Evolutionary conservation across 805 yeast species (phyloP).

Genomic region (Candida mattraensis): DNA sequence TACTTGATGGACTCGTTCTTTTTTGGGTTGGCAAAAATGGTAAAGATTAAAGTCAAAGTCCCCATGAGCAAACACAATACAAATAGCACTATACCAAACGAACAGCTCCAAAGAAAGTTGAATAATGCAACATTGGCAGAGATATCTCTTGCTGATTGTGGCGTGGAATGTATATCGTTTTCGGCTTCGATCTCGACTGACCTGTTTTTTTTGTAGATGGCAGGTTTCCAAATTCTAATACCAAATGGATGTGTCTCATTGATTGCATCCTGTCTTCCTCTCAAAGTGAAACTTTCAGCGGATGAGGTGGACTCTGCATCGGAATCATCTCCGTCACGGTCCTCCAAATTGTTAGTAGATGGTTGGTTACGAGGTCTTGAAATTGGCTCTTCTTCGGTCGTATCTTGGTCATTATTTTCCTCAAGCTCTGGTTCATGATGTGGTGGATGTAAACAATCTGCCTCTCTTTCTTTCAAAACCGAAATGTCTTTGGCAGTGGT

Average conservation of each 20-base stretch:
- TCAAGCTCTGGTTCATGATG: slow-evolving; percentile 16
- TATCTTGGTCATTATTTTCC: slow-evolving; percentile 12
- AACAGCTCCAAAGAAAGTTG: slow-evolving; percentile 69
- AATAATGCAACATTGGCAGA: slow-evolving; percentile 63
- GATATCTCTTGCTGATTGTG: slow-evolving; percentile 48
- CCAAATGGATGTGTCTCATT: slow-evolving; percentile 98
- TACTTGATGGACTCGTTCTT: slow-evolving; percentile 56
- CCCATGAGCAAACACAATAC: slow-evolving; percentile 53
- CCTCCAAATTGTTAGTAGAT: slow-evolving; percentile 15
- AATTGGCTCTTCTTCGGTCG: slow-evolving; percentile 15
- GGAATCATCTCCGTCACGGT: slow-evolving; percentile 28
- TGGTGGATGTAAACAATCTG: slow-evolving; percentile 22
- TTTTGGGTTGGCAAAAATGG: slow-evolving; percentile 45
- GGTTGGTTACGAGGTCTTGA: slow-evolving; percentile 8
- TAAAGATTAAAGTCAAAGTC: slow-evolving; percentile 42
- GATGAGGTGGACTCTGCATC: slow-evolving; percentile 46
- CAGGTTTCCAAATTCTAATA: slow-evolving; percentile 98
- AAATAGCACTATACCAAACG: slow-evolving; percentile 68
- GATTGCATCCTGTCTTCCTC: slow-evolving; percentile 94
- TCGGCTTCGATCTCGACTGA: slow-evolving; percentile 91
- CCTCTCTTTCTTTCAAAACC: slow-evolving; percentile 30
- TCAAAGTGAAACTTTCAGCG: slow-evolving; percentile 78
- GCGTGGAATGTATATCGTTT: slow-evolving; percentile 84
- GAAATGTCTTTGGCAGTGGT: slow-evolving; percentile 27
- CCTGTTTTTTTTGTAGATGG: slow-evolving; percentile 87